These are phyloP conservation scores for Ogataea nakhonphanomensis DNA, from an alignment of 805 yeast genomes.

Conservation along the genomic window DNA sequence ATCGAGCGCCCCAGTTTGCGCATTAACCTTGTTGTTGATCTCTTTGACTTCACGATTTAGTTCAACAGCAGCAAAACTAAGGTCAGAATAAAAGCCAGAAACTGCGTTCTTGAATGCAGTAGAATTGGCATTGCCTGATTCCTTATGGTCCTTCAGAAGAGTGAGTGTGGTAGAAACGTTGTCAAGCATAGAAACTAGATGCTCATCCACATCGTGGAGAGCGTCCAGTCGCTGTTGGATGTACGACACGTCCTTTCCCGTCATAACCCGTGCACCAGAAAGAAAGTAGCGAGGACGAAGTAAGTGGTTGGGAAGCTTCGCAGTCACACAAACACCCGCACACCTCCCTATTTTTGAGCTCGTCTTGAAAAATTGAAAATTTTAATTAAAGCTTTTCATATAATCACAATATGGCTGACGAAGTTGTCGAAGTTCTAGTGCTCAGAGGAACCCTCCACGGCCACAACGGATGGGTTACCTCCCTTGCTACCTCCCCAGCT, in stretches of 20 bases:
- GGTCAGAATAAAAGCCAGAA: slow-evolving; percentile 45
- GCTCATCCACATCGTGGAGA: slow-evolving; percentile 47
- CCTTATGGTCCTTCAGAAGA: slow-evolving; percentile 36
- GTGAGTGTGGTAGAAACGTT: slow-evolving; percentile 45
- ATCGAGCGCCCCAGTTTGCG: slow-evolving; percentile 28
- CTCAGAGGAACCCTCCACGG: slow-evolving; percentile 99
- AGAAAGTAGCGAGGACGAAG: background rate
- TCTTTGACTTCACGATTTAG: slow-evolving; percentile 64
- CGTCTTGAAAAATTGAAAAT: slow-evolving; percentile 16
- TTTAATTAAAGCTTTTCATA: slow-evolving; percentile 14
- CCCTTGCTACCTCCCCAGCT: slow-evolving; percentile 96
- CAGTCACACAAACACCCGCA: slow-evolving; percentile 8
- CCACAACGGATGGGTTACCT: slow-evolving; percentile 96
- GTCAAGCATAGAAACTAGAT: slow-evolving; percentile 49
- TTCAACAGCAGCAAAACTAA: slow-evolving; percentile 56
- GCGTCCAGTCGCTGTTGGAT: slow-evolving; percentile 51
- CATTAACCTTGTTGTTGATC: slow-evolving; percentile 58
- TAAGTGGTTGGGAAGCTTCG: background rate
- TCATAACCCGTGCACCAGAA: slow-evolving; percentile 12
- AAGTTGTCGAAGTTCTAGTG: slow-evolving; percentile 86
- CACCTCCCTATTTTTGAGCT: slow-evolving; percentile 4
- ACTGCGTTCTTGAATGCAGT: slow-evolving; percentile 43
- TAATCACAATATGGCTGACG: slow-evolving; percentile 55
- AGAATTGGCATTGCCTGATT: slow-evolving; percentile 22
- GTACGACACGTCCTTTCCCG: slow-evolving; percentile 25